phyloP scores from a whole-genome alignment of 441 rosid genomes.

The Corymbia citriodora region DNA sequence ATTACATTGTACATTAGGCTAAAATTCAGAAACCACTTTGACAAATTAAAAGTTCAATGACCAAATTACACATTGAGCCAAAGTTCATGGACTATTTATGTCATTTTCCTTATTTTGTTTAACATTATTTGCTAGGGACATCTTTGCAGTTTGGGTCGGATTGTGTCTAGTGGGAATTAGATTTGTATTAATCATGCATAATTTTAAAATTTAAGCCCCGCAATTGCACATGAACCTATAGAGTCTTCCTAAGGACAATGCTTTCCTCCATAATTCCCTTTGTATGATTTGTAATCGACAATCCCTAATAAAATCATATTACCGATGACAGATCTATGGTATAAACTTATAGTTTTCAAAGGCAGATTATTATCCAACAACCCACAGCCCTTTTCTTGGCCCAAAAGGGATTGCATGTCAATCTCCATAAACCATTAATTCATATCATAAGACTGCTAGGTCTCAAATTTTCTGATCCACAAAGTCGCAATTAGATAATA shows the following conservation, averaged over 20 bases:
- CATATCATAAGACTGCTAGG: not conserved
- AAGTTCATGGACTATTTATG: no score
- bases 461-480: not conserved
- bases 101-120: not conserved
- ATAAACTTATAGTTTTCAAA: not conserved
- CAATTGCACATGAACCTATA: not conserved
- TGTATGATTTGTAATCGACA: not conserved
- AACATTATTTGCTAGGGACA: not conserved
- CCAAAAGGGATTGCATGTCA: not conserved
- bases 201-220: not conserved
- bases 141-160: not conserved
- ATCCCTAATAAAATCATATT: not conserved
- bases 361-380: not conserved
- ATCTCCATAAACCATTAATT: not conserved
- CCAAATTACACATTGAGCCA: no score
- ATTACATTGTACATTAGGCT: no score
- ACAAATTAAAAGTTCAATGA: no score
- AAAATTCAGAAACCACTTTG: no score
- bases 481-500: not conserved
- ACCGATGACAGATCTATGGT: not conserved
- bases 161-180: not conserved
- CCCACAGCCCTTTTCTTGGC: not conserved
- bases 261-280: not conserved
- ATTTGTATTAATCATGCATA: not conserved
- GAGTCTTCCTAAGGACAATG: not conserved